Base-by-base conservation (phyloP, 1,139 yeast species). In the Waltiozyma sp. region DNA sequence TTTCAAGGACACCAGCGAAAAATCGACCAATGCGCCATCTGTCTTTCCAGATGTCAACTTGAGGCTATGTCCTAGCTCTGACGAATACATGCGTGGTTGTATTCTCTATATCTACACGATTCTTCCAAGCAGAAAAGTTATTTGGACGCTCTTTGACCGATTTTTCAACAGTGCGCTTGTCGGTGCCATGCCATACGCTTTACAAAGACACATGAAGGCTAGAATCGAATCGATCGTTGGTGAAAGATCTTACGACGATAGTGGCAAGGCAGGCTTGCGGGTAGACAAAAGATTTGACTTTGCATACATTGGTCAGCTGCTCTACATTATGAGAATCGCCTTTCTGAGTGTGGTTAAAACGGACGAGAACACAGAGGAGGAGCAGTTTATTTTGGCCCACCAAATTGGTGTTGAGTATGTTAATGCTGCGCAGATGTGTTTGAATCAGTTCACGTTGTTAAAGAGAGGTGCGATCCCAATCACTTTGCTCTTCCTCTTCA, bases 341-440 rank as follows among this genome's bases (percentile, higher is more conserved):
- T 69, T 63, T 47, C 52, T 70, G 21, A 44, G 43, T 46, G 47
- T 46, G 38, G 43, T 42, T 43, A 61, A 38, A 47, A 59, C 48
- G 5, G 46, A 51, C 2, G 45, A 46, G 19, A 46, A 50, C 46
- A 42, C 64, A 0, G 52, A 48, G 31, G 69, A 64, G 18, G 68
- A 72, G 45, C 60, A 61, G 37, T 73, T 68, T 50, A 58, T 78
- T 15, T 52, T 75, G 39, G 54, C 61, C 2, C 65, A 72, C 46
- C 80, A 81, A 3, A 65, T 77, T 31, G 66, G 70, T 24, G 58
- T 69, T 39, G 70, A 71, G 34, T 61, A 63, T 19, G 62, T 73
- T 18, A 65, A 63, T 41, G 66, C 73, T 43, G 80, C 83, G 0
- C 74, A 72, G 47, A 59, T 65, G 45, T 77, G 83, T 51, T 58